phyloP scores from a whole-genome alignment of 2,329 filamentous ascomycete species.

The Akanthomyces uredinophilus region DNA sequence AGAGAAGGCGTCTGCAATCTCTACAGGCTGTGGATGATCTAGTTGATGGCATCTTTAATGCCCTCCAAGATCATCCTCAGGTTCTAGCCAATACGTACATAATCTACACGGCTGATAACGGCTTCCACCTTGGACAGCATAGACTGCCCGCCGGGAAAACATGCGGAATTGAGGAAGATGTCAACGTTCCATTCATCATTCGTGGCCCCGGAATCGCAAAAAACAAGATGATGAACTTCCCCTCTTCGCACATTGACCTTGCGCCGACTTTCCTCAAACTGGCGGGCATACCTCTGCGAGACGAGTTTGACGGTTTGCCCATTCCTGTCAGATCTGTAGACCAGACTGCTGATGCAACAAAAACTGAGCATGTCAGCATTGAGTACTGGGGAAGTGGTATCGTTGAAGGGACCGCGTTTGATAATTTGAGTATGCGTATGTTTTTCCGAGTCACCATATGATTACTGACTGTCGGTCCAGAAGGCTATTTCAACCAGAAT shows the following conservation, averaged over 20 bases:
- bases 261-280: slow-evolving; percentile 48
- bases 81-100: slow-evolving; percentile 43
- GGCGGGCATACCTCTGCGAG: slow-evolving; percentile 27
- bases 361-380: slow-evolving; percentile 45
- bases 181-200: slow-evolving; percentile 46
- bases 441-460: no score
- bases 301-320: slow-evolving; percentile 47
- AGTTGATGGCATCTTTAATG: slow-evolving; percentile 33
- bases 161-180: slow-evolving; percentile 48
- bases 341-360: slow-evolving; percentile 15
- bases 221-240: slow-evolving; percentile 30
- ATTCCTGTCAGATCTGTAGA: slow-evolving; percentile 31
- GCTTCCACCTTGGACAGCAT: slow-evolving; percentile 50
- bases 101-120: slow-evolving; percentile 48
- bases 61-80: slow-evolving; percentile 25
- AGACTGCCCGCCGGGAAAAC: slow-evolving; percentile 45
- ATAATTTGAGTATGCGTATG: slow-evolving; percentile 15
- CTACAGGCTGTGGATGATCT: slow-evolving; percentile 44
- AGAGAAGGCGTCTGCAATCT: slow-evolving; percentile 36
- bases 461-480: slow-evolving; percentile 22
- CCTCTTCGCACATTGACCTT: slow-evolving; percentile 50
- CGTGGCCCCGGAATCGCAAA: slow-evolving; percentile 42
- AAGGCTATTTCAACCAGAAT: slow-evolving; percentile 29
- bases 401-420: slow-evolving; percentile 19
- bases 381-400: slow-evolving; percentile 45